Evolutionary conservation across 1,284 basidiomycete species (phyloP).

Genomic region (Heliocybe sulcata): DNA sequence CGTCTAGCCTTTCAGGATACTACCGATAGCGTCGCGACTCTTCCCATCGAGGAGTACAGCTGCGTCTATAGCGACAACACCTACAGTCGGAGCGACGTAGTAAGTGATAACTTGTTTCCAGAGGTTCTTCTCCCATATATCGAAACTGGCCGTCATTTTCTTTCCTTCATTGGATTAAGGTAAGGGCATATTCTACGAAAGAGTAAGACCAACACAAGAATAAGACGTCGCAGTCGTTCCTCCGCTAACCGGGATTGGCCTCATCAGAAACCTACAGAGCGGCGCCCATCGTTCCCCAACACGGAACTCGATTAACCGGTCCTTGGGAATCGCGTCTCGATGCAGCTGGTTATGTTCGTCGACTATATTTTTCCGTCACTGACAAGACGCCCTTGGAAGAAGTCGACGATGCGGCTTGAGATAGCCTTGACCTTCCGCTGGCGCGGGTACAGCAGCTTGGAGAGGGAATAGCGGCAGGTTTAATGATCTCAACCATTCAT

Average conservation of each 20-base stretch:
- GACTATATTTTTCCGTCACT: background rate
- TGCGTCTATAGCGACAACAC: background rate
- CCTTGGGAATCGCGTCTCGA: background rate
- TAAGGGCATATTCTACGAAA: background rate
- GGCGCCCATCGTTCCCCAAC: background rate
- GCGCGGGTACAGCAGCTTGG: background rate
- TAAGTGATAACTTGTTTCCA: background rate
- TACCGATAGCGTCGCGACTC: background rate
- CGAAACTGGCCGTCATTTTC: background rate
- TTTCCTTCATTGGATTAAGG: background rate
- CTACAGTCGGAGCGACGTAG: background rate
- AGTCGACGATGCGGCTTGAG: background rate
- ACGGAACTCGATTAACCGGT: background rate
- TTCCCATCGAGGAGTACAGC: background rate
- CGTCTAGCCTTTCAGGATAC: background rate
- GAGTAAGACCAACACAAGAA: background rate
- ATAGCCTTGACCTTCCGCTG: background rate
- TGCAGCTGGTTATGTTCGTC: background rate
- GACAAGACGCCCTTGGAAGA: background rate
- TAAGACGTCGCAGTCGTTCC: background rate
- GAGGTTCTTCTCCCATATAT: background rate
- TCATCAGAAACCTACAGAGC: background rate
- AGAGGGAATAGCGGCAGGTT: background rate
- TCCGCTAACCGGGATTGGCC: background rate
- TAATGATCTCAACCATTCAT: no score